A percentile compares a stretch with the other conserved stretches of the same genome.
These are phyloP conservation scores for Beauveria brongniartii DNA, from an alignment of 2,329 filamentous ascomycete species.

Conservation along the genomic window DNA sequence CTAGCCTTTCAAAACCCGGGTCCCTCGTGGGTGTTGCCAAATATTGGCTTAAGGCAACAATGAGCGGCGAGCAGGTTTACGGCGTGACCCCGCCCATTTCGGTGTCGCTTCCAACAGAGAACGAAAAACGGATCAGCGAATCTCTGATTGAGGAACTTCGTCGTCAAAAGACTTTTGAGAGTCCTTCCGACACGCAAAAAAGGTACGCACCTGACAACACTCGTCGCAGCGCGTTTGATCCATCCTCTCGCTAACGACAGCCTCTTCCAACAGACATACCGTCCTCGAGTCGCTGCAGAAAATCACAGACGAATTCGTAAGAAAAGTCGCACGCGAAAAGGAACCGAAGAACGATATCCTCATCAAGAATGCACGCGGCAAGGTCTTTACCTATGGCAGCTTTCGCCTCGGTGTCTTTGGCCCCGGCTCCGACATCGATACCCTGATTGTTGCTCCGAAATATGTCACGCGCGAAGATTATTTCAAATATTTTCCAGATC, in stretches of 20 bases:
- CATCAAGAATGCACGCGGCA: conserved; percentile 77
- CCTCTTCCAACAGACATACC: conserved; percentile 43
- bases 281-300: conserved; percentile 70
- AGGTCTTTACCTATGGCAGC: conserved; percentile 93
- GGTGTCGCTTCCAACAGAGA: conserved; percentile 62
- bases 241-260: background rate
- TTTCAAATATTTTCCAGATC: conserved; percentile 77
- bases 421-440: conserved; percentile 96
- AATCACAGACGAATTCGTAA: conserved; percentile 81
- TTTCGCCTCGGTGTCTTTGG: conserved; percentile 91
- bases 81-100: conserved; percentile 86
- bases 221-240: background rate
- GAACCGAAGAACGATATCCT: conserved; percentile 65
- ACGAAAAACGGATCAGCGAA: conserved; percentile 70
- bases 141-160: conserved; percentile 77
- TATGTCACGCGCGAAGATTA: conserved; percentile 86
- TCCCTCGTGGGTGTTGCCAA: background rate
- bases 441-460: conserved; percentile 82
- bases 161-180: conserved; percentile 86
- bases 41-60: conserved; percentile 15
- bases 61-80: conserved; percentile 31
- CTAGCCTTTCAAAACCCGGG: background rate
- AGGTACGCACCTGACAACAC: conserved; percentile 43
- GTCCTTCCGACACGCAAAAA: conserved; percentile 70
- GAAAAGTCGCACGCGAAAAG: conserved; percentile 66